Base-by-base conservation (phyloP, 2,329 filamentous ascomycete species). In the Mariannaea sp. region DNA sequence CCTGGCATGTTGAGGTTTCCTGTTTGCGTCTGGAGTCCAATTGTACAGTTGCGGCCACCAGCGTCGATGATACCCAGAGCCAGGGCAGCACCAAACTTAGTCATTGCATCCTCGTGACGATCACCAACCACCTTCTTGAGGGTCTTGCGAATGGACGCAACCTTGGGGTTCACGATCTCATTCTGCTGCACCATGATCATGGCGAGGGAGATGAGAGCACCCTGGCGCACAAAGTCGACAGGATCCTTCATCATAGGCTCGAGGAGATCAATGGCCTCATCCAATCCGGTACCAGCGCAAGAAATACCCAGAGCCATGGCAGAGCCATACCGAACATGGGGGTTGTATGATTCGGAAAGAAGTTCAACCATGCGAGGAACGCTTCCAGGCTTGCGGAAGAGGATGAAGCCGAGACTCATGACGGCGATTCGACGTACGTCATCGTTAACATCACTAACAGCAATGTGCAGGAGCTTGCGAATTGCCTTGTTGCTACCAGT, bases 131-230 rank as follows among this genome's bases (percentile, higher is more conserved):
- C 91, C 80, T 96, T 97, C 77, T 91, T 88, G 57, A 99, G 84
- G 3, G 90, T 92, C 79, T 97, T 97, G 65, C 94, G 88, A 61
- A 97, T 92, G 1, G 87, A 83, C 17, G 86, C 85, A 41, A 97
- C 93, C 79, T 97, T 97, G 65, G 94, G 92, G 75, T 97, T 99
- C 90, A 97, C 96, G 22, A 88, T 88, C 75, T 99, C 94, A 67
- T 97, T 99, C 72, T 97, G 94, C 76, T 99, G 94, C n/a, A 97
- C 90, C 82, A 99, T 87, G 66, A 99, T 96, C 94, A 99, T 99
- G 55, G 94, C 85, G 53, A 97, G 81, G 3, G 94, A 85, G 65
- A 99, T 97, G 59, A 97, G 80, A 33, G 94, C 93, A 70, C 95
- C 94, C 74, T 99, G 94, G 64, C 95, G 88, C 46, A 99, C 94